Evolutionary conservation across 169 alveolate species (phyloP).

Genomic region (Perkinsus chesapeaki): DNA sequence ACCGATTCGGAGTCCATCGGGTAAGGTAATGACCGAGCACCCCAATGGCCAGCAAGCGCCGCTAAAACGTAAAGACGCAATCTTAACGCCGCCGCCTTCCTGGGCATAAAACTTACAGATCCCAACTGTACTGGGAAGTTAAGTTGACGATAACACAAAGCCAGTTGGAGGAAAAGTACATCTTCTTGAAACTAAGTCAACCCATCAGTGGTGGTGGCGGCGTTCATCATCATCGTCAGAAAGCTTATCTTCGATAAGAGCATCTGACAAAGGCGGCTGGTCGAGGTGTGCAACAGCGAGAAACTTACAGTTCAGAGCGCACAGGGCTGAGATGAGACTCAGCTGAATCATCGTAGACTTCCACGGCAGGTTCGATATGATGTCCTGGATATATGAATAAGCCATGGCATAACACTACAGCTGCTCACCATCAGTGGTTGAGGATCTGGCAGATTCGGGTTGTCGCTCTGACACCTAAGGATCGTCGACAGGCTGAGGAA

Average conservation of each 20-base stretch:
- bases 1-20: neutral
- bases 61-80: neutral
- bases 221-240: neutral
- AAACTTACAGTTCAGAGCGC: neutral
- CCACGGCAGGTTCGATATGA: neutral
- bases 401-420: neutral
- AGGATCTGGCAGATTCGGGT: neutral
- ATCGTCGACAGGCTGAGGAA: neutral
- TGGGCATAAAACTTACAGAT: no score
- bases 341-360: neutral
- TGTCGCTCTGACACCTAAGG: neutral
- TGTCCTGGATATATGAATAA: neutral
- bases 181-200: no score
- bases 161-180: no score
- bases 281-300: neutral
- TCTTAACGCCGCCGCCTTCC: no score
- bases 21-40: neutral
- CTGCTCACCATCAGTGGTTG: neutral
- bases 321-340: neutral
- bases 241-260: neutral
- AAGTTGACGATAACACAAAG: no score
- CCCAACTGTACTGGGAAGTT: no score
- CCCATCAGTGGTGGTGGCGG: neutral
- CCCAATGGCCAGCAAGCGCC: neutral
- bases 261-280: neutral